These are phyloP conservation scores for Colletotrichum tamarilloi DNA, from an alignment of 2,329 filamentous ascomycete species.

Conservation along the genomic window DNA sequence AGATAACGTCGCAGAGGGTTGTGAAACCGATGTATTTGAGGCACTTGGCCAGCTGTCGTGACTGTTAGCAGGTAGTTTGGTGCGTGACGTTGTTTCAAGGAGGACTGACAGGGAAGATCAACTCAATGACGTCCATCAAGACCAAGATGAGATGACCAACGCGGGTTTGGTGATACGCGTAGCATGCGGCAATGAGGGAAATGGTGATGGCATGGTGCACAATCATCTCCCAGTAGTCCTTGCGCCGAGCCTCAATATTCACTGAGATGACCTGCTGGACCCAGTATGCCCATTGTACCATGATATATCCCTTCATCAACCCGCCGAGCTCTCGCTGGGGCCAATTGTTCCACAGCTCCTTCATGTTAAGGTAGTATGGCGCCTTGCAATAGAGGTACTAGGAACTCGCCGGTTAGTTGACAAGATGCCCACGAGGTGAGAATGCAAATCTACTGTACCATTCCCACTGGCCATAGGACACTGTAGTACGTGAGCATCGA, in stretches of 20 bases:
- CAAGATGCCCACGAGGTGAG: background rate
- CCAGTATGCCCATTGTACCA: constrained; percentile 20
- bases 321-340: constrained; percentile 12
- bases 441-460: background rate
- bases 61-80: background rate
- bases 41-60: background rate
- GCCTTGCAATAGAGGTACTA: constrained; percentile 6
- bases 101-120: background rate
- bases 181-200: background rate
- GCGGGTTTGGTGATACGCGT: constrained; percentile 10
- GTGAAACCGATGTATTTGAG: constrained; percentile 1
- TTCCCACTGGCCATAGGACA: constrained; percentile 1
- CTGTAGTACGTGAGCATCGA: constrained; percentile 8
- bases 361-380: constrained; percentile 4
- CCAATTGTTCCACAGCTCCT: constrained; percentile 3
- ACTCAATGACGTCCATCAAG: constrained; percentile 11
- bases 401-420: background rate
- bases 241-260: constrained; percentile 12
- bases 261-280: constrained; percentile 22
- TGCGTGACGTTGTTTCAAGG: too few relatives aligned
- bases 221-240: constrained; percentile 11
- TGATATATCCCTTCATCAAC: constrained; percentile 17
- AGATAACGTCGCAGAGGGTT: constrained; percentile 7
- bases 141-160: constrained; percentile 8
- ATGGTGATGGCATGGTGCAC: constrained; percentile 5